Base-by-base conservation (phyloP, 306 rosid genomes). In the Trifolium pratense region DNA sequence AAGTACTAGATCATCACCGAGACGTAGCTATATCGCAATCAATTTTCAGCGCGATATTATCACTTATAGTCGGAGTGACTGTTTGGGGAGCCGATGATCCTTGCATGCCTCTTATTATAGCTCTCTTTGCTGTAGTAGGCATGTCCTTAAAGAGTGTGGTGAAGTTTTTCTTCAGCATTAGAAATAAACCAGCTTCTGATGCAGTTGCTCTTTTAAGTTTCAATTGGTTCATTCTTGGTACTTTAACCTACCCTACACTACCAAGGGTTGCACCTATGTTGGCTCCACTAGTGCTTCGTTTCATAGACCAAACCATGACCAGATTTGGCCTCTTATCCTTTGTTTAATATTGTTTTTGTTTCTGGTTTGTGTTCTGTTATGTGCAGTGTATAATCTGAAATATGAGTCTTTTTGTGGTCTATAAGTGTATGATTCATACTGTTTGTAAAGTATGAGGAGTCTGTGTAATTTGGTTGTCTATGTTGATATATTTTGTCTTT, bases 141-240 rank as follows among this genome's bases (percentile, higher is more conserved):
- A 91, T 91, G 84, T 91, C 97, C 16, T 71, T 89, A 79, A 88
- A 70, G 89, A 90, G 93, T 42, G 99, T 88, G 42, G 83, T 87
- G 32, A 83, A 83, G 75, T 88, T 91, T 68, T 94, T 88, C 80
- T 82, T 79, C 66, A 75, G 82, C 46, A 79, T 91, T 16, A 87
- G 75, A 75, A 88, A 87, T 23, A 88, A 87, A 72, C 96, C 96
- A 73, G 93, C 96, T 25, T 86, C 89, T 6, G 86, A 87, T 59
- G 93, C 96, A 3, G 88, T 86, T 14, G 89, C 92, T 58, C 96
- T 94, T 70, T 70, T 94, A 61, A 86, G 93, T 84, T 74, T 91
- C 84, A 94, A 94, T 80, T 94, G 96, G 83, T 91, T 91, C 70
- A 71, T 91, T 59, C 99, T 94, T 40, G 99, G 96, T 31, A 86